A percentile compares a stretch with the other conserved stretches of the same genome.
phyloP scores from a whole-genome alignment of 208 protist species.

The Borovskyia barvae region DNA sequence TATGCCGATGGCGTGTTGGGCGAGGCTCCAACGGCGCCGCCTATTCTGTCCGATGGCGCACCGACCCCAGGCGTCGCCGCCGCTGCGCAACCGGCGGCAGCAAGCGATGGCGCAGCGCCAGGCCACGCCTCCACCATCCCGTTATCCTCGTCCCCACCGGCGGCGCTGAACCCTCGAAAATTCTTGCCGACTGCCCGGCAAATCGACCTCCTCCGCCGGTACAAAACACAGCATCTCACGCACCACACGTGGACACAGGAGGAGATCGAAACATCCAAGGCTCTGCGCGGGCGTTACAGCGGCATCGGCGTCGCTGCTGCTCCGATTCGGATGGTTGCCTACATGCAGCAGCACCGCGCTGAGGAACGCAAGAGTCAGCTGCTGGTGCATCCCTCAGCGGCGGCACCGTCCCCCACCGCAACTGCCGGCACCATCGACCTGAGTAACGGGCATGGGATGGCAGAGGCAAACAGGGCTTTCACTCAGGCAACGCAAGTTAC shows the following conservation, averaged over 20 bases:
- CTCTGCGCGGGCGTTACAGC: slow-evolving; percentile 34
- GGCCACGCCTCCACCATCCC: background rate
- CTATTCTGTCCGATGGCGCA: background rate
- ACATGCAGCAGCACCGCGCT: slow-evolving; percentile 19
- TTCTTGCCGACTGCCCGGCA: slow-evolving; percentile 50
- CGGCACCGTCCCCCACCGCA: too few relatives aligned
- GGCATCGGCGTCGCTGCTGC: slow-evolving; percentile 29
- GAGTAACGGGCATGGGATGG: too few relatives aligned
- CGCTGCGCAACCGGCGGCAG: background rate
- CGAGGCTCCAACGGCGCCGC: slow-evolving; percentile 7
- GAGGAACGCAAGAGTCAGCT: slow-evolving; percentile 13
- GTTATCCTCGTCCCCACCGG: background rate
- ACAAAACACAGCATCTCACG: slow-evolving; percentile 36
- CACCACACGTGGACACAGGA: slow-evolving; percentile 46
- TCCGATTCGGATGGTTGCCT: slow-evolving; percentile 30
- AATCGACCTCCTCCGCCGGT: slow-evolving; percentile 35
- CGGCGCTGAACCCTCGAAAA: slow-evolving; percentile 16
- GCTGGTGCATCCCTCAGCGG: too few relatives aligned
- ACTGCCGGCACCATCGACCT: too few relatives aligned
- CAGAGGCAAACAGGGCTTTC: too few relatives aligned
- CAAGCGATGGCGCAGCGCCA: background rate
- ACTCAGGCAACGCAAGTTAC: too few relatives aligned
- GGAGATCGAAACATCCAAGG: slow-evolving; percentile 42
- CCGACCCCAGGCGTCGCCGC: background rate
- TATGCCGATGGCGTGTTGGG: slow-evolving; percentile 21